Percentiles rank a stretch among this genome's conserved stretches.
phyloP scores from a whole-genome alignment of 2,329 filamentous ascomycete genomes.

The Bretziella fagacearum region DNA sequence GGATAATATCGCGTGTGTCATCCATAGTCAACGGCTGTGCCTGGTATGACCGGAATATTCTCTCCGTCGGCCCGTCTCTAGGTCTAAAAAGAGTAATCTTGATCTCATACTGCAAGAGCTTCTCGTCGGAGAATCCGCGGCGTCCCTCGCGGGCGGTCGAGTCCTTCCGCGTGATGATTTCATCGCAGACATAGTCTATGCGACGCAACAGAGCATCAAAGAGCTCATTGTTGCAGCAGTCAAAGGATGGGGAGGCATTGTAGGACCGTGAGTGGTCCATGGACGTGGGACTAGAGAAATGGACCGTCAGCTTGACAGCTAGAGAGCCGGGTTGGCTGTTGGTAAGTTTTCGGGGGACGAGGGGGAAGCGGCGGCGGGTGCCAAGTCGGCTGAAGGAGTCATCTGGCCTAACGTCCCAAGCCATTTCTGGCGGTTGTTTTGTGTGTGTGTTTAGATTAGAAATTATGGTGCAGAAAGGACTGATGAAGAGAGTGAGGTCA shows the following conservation, averaged over 20 bases:
- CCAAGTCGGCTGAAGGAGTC: constrained; percentile 16
- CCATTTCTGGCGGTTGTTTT: background rate
- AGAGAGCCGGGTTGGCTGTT: constrained; percentile 17
- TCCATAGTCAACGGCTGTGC: constrained; percentile 28
- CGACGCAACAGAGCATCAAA: constrained; percentile 33
- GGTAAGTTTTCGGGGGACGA: constrained; percentile 18
- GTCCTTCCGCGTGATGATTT: constrained; percentile 37
- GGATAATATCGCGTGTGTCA: constrained; percentile 29
- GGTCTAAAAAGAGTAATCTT: constrained; percentile 25
- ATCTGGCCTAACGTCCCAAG: constrained; percentile 6
- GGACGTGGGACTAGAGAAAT: constrained; percentile 29
- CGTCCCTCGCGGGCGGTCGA: constrained; percentile 28
- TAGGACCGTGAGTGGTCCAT: constrained; percentile 31
- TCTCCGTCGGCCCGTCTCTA: constrained; percentile 25
- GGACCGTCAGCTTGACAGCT: constrained; percentile 28
- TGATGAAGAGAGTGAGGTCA: constrained; percentile 1
- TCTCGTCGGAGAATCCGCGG: constrained; percentile 22
- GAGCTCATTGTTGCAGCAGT: constrained; percentile 27
- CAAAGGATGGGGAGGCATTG: constrained; percentile 28
- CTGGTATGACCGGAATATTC: constrained; percentile 34
- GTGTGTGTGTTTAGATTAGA: background rate
- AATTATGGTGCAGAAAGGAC: too few species aligned
- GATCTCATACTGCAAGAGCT: constrained; percentile 32
- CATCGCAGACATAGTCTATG: constrained; percentile 33
- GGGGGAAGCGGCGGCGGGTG: constrained; percentile 21